Evolutionary conservation across 805 yeast species (phyloP), one percentile per base, ranked within the genome.

Genomic region (Saccharomycopsis fermentans): DNA sequence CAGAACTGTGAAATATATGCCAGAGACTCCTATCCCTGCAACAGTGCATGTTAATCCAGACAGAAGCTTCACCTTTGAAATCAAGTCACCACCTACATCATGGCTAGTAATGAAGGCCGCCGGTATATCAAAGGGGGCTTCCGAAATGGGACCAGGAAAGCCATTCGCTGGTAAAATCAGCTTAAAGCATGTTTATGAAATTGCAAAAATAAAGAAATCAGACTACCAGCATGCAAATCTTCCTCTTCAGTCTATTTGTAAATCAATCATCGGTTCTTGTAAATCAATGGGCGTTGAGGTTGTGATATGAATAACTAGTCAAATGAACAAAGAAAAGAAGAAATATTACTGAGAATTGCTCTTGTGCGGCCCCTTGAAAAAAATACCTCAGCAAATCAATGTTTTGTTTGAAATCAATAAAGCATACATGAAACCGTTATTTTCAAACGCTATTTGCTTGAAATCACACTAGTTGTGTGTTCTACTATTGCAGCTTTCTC

Each of bases 1-100:
- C 27, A 84, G 96, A 71, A 90, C 98, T 12, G 96, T 96, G 6
- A 83, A 84, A 64, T 86, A 81, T 68, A 80, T 80, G 56, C 90
- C 95, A 16, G 97, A 96, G 51, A 81, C 82, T 1, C 99, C 99
- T 14, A 81, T 92, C 52, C 99, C 99, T 0, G 91, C 87, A 51
- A 72, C 86, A 47, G 79, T 94, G 55, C 85, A 85, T 0, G 90
- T 94, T 43, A 86, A 83, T 66, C 97, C 97, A n/a, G 98, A 94
- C 72, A 80, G 99, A 72, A 69, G 92, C 0, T 94, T 92, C 69
- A 70, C 83, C 1, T 94, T 94, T 69, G 96, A 87, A 65, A 76
- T 88, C 76, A 90, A 88, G 66, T 81, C 94, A 2, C 99, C 99
- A 24, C 90, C 96, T 2, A 90, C 98, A 0, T 84, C 95, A 0